A percentile compares a stretch with the other conserved stretches of the same genome.
phyloP scores from a whole-genome alignment of 495 filamentous ascomycete species.

The Hypoxylon trugodes region DNA sequence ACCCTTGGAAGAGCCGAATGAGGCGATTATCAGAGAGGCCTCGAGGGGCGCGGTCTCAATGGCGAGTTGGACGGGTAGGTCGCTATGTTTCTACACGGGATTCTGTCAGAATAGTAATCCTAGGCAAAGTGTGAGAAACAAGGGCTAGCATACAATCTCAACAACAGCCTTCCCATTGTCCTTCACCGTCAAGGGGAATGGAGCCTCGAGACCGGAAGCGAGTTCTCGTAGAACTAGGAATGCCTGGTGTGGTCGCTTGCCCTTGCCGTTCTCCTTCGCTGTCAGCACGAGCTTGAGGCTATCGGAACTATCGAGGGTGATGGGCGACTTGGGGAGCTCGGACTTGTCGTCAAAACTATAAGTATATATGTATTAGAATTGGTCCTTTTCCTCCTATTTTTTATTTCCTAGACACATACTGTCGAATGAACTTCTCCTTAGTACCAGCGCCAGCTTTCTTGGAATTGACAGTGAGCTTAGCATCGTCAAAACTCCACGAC shows the following conservation, averaged over 20 bases:
- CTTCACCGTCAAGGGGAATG: slow-evolving; percentile 84
- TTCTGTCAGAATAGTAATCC: slow-evolving; percentile 3
- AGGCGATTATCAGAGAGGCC: slow-evolving; percentile 83
- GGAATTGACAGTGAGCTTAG: slow-evolving; percentile 75
- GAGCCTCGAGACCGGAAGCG: slow-evolving; percentile 81
- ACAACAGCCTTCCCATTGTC: slow-evolving; percentile 85
- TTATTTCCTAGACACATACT: slow-evolving; percentile 21
- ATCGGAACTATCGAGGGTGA: slow-evolving; percentile 73
- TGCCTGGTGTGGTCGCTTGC: slow-evolving; percentile 89
- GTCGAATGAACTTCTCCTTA: slow-evolving; percentile 74
- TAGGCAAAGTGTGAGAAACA: background rate
- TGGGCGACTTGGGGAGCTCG: slow-evolving; percentile 64
- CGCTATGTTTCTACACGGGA: slow-evolving; percentile 83
- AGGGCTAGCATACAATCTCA: slow-evolving; percentile 70
- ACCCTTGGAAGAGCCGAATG: slow-evolving; percentile 78
- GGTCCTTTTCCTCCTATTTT: background rate
- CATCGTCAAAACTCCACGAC: slow-evolving; percentile 87
- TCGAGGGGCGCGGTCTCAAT: slow-evolving; percentile 69
- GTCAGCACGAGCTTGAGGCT: slow-evolving; percentile 84
- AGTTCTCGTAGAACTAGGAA: slow-evolving; percentile 84
- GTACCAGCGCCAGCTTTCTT: slow-evolving; percentile 71
- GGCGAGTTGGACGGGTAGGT: slow-evolving; percentile 86
- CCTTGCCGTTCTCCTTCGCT: slow-evolving; percentile 76
- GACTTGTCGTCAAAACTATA: slow-evolving; percentile 69
- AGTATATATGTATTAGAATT: slow-evolving; percentile 13